Evolutionary conservation across 106 monocot species (phyloP), one percentile per base, ranked within the genome.

Genomic region (Dioscorea alata): DNA sequence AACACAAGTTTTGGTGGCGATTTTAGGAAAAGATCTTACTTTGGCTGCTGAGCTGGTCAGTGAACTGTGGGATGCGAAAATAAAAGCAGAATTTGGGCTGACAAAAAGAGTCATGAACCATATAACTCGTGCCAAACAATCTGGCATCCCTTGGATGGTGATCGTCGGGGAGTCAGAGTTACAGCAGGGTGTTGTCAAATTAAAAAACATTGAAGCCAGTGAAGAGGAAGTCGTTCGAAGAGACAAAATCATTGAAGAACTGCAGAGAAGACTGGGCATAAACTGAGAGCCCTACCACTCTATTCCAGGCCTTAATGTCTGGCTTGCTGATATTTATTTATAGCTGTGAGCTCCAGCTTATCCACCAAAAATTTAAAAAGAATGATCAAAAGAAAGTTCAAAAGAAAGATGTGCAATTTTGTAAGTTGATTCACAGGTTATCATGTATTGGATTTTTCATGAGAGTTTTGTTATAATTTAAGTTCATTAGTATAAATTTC

Each of bases 1-100:
- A 60, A 97, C 97, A 14, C 79, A 92, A 85, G 97, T 97, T 51
- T 71, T 92, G 67, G 97, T 92, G 54, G 91, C 89, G 12, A 83
- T 89, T 68, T 80, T 97, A 4, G 80, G 86, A 5, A 87, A 92
- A 32, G 92, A 90, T 57, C 80, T 99, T 5, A 49, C 74, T 15
- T 49, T 87, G 42, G 92, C 92, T 52, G 86, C 87, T 19, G 85
- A 89, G 57, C 68, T 92, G 6, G 89, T 85, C n/a, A 65, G 77
- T 21, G 76, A 89, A 57, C 81, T 99, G 62, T 99, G 97, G 97
- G 72, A 81, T 66, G 90, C 77, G 3, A 81, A 78, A 51, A 87
- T 99, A 66, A 90, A 87, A 28, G 86, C 89, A 28, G 89, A 93
- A 75, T 89, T 82, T 63, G 79, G 83, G 13, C 66, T 85, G n/a